Evolutionary conservation across 176 grass and related monocot genomes (phyloP).

Genomic region (Pontederia paniculata): DNA sequence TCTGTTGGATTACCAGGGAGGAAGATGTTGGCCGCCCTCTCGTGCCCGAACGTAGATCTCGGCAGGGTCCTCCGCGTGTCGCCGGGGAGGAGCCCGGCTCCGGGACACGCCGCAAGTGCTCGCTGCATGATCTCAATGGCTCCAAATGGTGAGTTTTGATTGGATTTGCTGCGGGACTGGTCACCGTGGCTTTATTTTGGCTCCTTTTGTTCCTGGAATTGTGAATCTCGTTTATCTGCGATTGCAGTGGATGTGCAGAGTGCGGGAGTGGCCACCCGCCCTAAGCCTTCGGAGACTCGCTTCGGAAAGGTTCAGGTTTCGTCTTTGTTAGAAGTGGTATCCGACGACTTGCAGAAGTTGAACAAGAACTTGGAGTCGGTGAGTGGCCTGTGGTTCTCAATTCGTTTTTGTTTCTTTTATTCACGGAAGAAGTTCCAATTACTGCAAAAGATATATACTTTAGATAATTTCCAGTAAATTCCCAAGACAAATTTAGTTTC

Average conservation of each 20-base stretch:
- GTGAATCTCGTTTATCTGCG: background rate
- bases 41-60: too few relatives aligned
- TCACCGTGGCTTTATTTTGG: background rate
- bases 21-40: too few relatives aligned
- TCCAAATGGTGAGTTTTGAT: too few relatives aligned
- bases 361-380: slow-evolving; percentile 92
- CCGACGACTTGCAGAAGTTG: slow-evolving; percentile 54
- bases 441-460: slow-evolving; percentile 1
- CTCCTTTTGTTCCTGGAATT: background rate
- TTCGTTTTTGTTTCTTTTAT: background rate
- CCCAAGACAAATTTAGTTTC: background rate
- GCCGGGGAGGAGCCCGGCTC: too few relatives aligned
- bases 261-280: background rate
- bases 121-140: too few relatives aligned
- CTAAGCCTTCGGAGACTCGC: slow-evolving; percentile 10
- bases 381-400: slow-evolving; percentile 19
- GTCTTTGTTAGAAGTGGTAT: slow-evolving; percentile 63
- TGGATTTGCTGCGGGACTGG: too few relatives aligned
- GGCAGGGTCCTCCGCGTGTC: too few relatives aligned
- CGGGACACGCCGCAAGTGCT: too few relatives aligned
- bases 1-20: too few relatives aligned
- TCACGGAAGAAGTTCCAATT: background rate
- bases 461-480: background rate
- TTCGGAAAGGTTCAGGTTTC: slow-evolving; percentile 36
- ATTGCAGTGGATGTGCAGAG: slow-evolving; percentile 27